A percentile compares a stretch with the other conserved stretches of the same genome.
These are phyloP conservation scores for Hondaea fermentalgiana DNA, from an alignment of 108 stramenopile genomes.

Conservation along the genomic window DNA sequence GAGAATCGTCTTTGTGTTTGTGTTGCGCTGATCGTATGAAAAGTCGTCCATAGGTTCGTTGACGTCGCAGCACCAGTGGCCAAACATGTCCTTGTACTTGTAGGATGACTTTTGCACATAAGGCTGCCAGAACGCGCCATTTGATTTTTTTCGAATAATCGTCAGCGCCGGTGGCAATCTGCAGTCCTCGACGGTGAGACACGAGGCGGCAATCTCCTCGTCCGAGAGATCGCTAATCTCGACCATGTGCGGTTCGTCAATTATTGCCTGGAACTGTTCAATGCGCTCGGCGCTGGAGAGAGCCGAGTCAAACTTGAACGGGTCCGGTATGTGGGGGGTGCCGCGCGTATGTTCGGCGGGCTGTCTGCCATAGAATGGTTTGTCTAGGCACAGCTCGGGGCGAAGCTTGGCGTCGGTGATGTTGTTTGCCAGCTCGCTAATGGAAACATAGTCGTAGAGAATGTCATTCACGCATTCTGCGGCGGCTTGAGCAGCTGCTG, in stretches of 20 bases:
- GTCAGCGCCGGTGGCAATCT: neutral
- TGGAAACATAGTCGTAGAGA: no score
- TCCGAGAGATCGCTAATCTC: neutral
- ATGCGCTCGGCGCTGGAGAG: neutral
- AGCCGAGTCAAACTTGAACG: neutral
- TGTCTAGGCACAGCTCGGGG: no score
- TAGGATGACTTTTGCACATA: neutral
- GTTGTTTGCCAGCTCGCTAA: no score
- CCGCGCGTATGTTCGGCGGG: neutral
- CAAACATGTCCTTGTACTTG: neutral
- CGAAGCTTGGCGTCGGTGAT: no score
- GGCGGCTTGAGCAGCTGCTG: no score
- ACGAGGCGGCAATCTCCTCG: neutral
- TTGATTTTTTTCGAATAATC: neutral
- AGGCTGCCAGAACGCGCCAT: neutral
- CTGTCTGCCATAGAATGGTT: no score
- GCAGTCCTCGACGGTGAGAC: neutral
- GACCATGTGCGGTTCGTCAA: neutral
- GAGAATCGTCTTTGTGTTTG: neutral
- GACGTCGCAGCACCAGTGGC: neutral
- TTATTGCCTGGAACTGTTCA: neutral
- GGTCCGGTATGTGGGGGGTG: neutral
- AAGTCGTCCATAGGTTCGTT: neutral
- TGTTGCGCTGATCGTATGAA: neutral
- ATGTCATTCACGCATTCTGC: no score